Conservation (phyloP, 140 eudicot species). For the Senecio squalidus region DNA sequence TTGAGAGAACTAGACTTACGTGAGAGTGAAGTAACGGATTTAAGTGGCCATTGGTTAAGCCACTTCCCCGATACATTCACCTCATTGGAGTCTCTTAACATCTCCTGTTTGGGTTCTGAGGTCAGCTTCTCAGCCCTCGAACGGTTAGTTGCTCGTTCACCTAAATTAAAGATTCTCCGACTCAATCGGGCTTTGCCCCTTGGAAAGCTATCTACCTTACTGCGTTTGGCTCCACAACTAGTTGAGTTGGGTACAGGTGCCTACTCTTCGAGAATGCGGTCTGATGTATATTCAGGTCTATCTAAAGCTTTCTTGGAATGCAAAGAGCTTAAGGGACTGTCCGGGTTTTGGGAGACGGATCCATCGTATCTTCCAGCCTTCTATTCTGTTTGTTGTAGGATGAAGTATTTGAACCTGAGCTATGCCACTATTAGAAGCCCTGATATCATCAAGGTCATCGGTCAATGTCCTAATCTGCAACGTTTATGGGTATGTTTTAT, state of each 20-base stretch:
- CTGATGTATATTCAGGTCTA: slow-evolving; percentile 47
- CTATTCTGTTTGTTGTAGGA: slow-evolving; percentile 55
- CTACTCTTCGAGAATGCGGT: slow-evolving; percentile 48
- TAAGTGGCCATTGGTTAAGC: slow-evolving; percentile 77
- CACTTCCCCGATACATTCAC: slow-evolving; percentile 67
- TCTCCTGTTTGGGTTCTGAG: slow-evolving; percentile 68
- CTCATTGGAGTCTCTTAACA: slow-evolving; percentile 64
- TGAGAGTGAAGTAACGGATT: slow-evolving; percentile 82
- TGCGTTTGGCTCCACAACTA: slow-evolving; percentile 65
- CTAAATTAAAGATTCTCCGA: slow-evolving; percentile 67
- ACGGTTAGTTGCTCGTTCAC: slow-evolving; percentile 63
- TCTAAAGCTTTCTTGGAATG: slow-evolving; percentile 54
- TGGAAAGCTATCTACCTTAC: slow-evolving; percentile 54
- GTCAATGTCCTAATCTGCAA: slow-evolving; percentile 65
- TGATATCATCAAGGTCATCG: slow-evolving; percentile 58
- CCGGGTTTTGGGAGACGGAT: slow-evolving; percentile 84
- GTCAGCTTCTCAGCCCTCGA: slow-evolving; percentile 67
- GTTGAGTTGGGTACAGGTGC: slow-evolving; percentile 80
- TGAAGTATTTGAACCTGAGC: slow-evolving; percentile 73
- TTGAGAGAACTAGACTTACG: slow-evolving; percentile 63
- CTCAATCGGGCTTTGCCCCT: slow-evolving; percentile 76
- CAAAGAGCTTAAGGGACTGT: slow-evolving; percentile 60
- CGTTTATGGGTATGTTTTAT: slow-evolving; percentile 64
- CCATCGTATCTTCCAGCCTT: slow-evolving; percentile 75
- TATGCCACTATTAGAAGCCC: slow-evolving; percentile 65